These are phyloP conservation scores for Fraxinus angustifolia DNA, from an alignment of 305 asterid species.

Conservation along the genomic window DNA sequence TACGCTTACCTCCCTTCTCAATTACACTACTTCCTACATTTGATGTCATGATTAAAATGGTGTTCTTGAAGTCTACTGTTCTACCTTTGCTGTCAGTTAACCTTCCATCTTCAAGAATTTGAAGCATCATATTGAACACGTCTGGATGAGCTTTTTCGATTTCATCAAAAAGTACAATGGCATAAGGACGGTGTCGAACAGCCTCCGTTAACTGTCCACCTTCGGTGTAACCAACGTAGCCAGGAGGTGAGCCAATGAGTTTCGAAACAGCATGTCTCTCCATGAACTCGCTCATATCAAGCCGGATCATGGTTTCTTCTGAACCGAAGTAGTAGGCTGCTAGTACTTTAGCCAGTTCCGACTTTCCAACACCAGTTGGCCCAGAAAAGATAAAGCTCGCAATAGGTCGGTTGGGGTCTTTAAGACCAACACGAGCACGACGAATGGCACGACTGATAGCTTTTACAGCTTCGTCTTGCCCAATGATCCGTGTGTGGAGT, in stretches of 20 bases:
- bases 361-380: constrained; percentile 98
- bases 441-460: constrained; percentile 95
- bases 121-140: constrained; percentile 98
- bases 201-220: constrained; percentile 99
- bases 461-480: constrained; percentile 93
- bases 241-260: constrained; percentile 96
- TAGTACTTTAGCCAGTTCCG: constrained; percentile 81
- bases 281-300: constrained; percentile 99
- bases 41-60: constrained; percentile 89
- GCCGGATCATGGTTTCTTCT: constrained; percentile 95
- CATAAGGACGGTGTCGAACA: constrained; percentile 85
- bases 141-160: constrained; percentile 95
- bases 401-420: constrained; percentile 88
- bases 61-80: constrained; percentile 95
- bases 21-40: constrained; percentile 92
- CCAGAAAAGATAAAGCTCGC: constrained; percentile 98
- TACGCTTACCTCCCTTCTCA: constrained; percentile 84
- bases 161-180: constrained; percentile 87
- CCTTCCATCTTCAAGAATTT: constrained; percentile 90
- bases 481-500: constrained; percentile 78
- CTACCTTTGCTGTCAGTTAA: constrained; percentile 94
- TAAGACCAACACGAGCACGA: constrained; percentile 96
- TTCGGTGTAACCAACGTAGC: constrained; percentile 92
- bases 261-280: constrained; percentile 94
- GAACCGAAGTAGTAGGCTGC: constrained; percentile 97